Evolutionary conservation across 306 rosid genomes (phyloP), one percentile per base, ranked within the genome.

Genomic region (Delonix regia): DNA sequence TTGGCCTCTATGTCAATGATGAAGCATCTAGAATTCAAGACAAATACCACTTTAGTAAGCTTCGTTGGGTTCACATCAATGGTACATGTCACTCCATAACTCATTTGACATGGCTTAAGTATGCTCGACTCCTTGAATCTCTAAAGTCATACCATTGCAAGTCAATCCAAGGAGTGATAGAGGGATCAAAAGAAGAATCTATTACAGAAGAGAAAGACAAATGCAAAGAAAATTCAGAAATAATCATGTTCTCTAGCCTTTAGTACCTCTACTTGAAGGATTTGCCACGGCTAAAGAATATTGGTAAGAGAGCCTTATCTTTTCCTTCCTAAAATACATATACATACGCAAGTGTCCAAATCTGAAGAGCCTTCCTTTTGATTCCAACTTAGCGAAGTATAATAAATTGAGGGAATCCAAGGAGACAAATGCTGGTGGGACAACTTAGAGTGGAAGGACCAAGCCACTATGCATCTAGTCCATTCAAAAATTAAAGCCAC

Each of bases 261-360:
- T 49, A 0, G 34, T 0, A 0, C 0, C 67, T 72, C 9, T 0
- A 0, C 12, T 73, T 80, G 39, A 0, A 0, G 0, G 0, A 1
- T 1, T n/a, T 63, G 28, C 15, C 28, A 18, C 13, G 14, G 49
- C 19, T 80, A 19, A 24, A 51, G 60, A 52, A 74, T 41, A 73
- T 80, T 16, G 4, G 64, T 19, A 36, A 18, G 18, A 62, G 67
- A 71, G 11, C 56, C 19, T 18, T 79, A 42, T 13, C 16, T 62
- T 71, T 71, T 19, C 83, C 73, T 62, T 72, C 16, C 16, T 69
- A 11, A 4, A 27, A 47, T 24, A 0, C 24, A 24, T 69, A 21
- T 3, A 51, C 4, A n/a, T 51, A 0, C 4, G 7, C 4, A 15
- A 15, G 19, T 51, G 57, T 7, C 51, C 19, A 0, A 61, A 47